Evolutionary conservation across 495 filamentous ascomycete genomes (phyloP).

Genomic region (Chaetomidium leptoderma): DNA sequence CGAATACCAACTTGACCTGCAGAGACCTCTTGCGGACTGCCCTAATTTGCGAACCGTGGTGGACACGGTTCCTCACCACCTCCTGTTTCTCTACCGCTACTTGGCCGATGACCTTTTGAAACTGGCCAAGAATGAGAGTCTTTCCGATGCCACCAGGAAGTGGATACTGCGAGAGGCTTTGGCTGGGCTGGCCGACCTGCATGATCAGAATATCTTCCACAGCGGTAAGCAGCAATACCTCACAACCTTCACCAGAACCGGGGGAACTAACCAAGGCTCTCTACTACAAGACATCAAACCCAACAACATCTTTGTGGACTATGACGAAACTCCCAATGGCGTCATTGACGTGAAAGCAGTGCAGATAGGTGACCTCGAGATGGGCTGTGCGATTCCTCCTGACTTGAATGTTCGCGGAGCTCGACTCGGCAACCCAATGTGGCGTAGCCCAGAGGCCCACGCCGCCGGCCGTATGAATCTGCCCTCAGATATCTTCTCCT

Average conservation of each 20-base stretch:
- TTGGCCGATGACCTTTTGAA: neutral
- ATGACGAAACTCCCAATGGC: constrained; percentile 18
- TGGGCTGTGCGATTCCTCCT: neutral
- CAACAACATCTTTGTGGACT: constrained; percentile 40
- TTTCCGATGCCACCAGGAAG: neutral
- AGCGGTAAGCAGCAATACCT: neutral
- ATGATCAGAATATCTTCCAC: neutral
- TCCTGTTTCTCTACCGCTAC: neutral
- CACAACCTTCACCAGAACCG: neutral
- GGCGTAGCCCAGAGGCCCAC: constrained; percentile 38
- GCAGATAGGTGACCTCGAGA: constrained; percentile 1
- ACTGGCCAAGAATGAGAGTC: neutral
- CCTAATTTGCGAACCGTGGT: neutral
- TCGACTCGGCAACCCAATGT: constrained; percentile 36
- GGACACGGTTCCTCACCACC: neutral
- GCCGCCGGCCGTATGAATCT: constrained; percentile 31
- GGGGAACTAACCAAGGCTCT: neutral
- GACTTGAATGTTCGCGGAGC: constrained; percentile 26
- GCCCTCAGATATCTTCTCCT: constrained; percentile 37
- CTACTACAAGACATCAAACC: constrained; percentile 34
- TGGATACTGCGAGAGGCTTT: neutral
- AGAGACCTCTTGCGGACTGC: neutral
- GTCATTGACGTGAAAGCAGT: neutral
- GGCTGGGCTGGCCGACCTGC: neutral
- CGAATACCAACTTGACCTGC: constrained; percentile 2